A percentile compares a stretch with the other conserved stretches of the same genome.
Conservation (phyloP, 2,329 filamentous ascomycete species). For the Fusarium miscanthi region DNA sequence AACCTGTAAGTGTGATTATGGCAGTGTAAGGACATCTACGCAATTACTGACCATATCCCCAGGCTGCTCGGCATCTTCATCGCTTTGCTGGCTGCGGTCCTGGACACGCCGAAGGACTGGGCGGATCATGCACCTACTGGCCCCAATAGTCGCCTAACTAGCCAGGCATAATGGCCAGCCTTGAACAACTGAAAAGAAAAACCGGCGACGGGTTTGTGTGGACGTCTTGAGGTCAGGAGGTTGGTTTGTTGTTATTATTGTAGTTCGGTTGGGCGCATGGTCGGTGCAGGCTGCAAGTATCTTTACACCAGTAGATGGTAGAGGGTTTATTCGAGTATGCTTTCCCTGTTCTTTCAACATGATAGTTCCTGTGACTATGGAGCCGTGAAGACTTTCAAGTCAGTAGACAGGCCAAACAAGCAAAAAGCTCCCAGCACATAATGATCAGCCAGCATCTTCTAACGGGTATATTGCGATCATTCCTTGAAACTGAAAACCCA, state of each 20-base stretch:
- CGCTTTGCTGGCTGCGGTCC: slow-evolving; percentile 28
- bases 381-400: not conserved
- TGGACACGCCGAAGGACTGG: slow-evolving; percentile 24
- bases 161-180: not conserved
- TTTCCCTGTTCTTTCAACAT: not conserved
- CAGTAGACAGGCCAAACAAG: not conserved
- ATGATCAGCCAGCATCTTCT: not conserved
- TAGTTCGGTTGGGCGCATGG: slow-evolving; percentile 1
- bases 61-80: slow-evolving; percentile 39
- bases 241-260: slow-evolving; percentile 1
- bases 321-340: slow-evolving; percentile 2
- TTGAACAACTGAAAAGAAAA: not conserved
- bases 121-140: not conserved
- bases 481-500: not conserved
- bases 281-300: slow-evolving; percentile 8
- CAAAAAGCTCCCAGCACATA: not conserved
- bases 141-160: not conserved
- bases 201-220: not conserved
- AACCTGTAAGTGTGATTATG: slow-evolving; percentile 39
- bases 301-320: slow-evolving; percentile 7
- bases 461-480: slow-evolving; percentile 19
- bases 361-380: not conserved
- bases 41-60: slow-evolving; percentile 17
- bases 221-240: not conserved
- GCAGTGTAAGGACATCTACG: not conserved